Conservation (phyloP, 306 rosid species). For the Glycine tomentella region DNA sequence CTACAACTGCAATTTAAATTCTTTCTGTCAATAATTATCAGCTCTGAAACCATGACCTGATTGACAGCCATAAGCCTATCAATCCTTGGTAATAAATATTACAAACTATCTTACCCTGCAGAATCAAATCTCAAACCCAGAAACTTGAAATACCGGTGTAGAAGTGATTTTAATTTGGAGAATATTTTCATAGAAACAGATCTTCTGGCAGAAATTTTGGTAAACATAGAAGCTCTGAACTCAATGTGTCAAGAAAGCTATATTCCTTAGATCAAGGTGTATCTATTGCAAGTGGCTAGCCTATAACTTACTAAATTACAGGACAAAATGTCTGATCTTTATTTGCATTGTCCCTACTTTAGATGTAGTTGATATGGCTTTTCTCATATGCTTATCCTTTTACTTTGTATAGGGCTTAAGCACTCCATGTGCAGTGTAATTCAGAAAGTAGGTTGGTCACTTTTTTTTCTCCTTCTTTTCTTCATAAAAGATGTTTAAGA, state of each 20-base stretch:
- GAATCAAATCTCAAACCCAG: too few species aligned
- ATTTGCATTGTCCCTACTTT: constrained; percentile 14
- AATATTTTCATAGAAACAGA: too few species aligned
- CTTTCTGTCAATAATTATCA: too few species aligned
- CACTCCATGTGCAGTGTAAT: background rate
- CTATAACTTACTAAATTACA: background rate
- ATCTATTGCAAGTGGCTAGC: background rate
- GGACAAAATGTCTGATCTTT: background rate
- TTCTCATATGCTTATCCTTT: constrained; percentile 3
- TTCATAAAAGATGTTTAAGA: background rate
- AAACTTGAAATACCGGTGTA: too few species aligned
- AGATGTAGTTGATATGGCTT: background rate
- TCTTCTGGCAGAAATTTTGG: too few species aligned
- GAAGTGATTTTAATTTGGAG: too few species aligned
- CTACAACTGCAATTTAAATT: too few species aligned
- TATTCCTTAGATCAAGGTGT: constrained; percentile 8
- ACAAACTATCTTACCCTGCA: too few species aligned
- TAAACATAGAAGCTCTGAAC: background rate
- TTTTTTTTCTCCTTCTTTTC: background rate
- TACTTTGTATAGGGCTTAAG: constrained; percentile 21
- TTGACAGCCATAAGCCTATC: too few species aligned
- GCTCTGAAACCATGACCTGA: too few species aligned
- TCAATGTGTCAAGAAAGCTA: background rate
- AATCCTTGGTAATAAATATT: too few species aligned
- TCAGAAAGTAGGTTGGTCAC: background rate